phyloP scores from a whole-genome alignment of 768 basidiomycete genomes.

The Macrolepiota dolichaula region DNA sequence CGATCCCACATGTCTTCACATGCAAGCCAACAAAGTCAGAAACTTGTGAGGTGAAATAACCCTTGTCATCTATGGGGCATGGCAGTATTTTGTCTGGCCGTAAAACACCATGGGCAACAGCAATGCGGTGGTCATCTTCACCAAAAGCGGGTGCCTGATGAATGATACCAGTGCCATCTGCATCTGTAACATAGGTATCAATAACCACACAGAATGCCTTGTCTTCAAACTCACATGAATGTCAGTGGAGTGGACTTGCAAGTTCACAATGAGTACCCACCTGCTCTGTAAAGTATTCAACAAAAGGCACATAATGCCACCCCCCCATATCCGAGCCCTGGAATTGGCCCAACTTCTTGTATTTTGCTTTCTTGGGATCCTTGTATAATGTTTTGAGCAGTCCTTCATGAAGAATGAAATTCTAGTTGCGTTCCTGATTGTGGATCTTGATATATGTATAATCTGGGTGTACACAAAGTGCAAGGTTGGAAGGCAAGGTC shows the following conservation, averaged over 20 bases:
- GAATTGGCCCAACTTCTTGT: constrained; percentile 85
- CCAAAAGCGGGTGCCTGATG: constrained; percentile 99
- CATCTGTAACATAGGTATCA: constrained; percentile 91
- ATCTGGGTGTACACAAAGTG: constrained; percentile 95
- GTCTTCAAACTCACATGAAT: constrained; percentile 74
- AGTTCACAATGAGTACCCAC: constrained; percentile 32
- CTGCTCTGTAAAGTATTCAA: constrained; percentile 95
- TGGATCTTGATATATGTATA: constrained; percentile 96
- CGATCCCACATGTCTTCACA: constrained; percentile 67
- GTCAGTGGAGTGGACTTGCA: not conserved
- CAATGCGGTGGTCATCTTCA: constrained; percentile 97
- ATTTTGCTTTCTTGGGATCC: constrained; percentile 95
- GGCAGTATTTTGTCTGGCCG: constrained; percentile 90
- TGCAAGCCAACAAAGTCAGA: constrained; percentile 85
- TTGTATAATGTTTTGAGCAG: constrained; percentile 90
- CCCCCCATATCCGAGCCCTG: constrained; percentile 92
- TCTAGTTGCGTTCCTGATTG: constrained; percentile 80
- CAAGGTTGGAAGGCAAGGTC: constrained; percentile 96
- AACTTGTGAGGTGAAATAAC: constrained; percentile 85
- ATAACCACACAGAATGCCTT: constrained; percentile 85
- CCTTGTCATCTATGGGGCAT: constrained; percentile 90
- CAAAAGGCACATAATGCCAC: constrained; percentile 92
- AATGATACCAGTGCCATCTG: constrained; percentile 95
- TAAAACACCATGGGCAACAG: constrained; percentile 81
- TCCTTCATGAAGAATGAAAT: constrained; percentile 89